These are phyloP conservation scores for Trichoderma breve DNA, from an alignment of 2,329 filamentous ascomycete species.

Conservation along the genomic window DNA sequence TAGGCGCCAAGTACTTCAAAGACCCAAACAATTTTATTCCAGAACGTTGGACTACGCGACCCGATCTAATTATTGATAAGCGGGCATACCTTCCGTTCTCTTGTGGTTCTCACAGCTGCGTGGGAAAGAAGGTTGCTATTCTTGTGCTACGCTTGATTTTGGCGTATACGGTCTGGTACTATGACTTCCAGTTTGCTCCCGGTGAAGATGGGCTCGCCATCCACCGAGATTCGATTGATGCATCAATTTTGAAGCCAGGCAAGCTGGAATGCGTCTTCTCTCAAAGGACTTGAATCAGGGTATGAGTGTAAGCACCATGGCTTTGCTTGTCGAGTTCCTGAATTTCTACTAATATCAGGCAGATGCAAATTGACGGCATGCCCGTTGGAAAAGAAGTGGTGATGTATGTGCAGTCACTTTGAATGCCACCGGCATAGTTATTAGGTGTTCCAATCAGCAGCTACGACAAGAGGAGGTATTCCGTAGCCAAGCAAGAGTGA, in stretches of 20 bases:
- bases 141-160: constrained; percentile 1
- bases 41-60: constrained; percentile 27
- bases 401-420: too few species aligned
- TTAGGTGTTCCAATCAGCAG: not conserved
- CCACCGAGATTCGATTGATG: constrained; percentile 1
- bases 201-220: constrained; percentile 14
- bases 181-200: constrained; percentile 16
- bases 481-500: not conserved
- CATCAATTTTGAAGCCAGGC: constrained; percentile 11
- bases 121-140: constrained; percentile 11
- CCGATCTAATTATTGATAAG: constrained; percentile 25
- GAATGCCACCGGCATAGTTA: not conserved
- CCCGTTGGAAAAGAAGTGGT: too few species aligned
- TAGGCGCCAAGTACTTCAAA: constrained; percentile 32
- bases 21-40: constrained; percentile 24
- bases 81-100: constrained; percentile 21
- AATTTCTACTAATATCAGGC: too few species aligned
- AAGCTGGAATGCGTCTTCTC: not conserved
- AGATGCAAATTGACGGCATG: not conserved
- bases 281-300: not conserved
- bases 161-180: constrained; percentile 16
- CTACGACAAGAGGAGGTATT: not conserved
- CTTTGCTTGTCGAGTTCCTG: not conserved
- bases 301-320: not conserved
- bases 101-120: constrained; percentile 19